Percentiles rank a stretch among this genome's conserved stretches.
Conservation (phyloP, 345 rosid species). For the Lenwebbia sp. region DNA sequence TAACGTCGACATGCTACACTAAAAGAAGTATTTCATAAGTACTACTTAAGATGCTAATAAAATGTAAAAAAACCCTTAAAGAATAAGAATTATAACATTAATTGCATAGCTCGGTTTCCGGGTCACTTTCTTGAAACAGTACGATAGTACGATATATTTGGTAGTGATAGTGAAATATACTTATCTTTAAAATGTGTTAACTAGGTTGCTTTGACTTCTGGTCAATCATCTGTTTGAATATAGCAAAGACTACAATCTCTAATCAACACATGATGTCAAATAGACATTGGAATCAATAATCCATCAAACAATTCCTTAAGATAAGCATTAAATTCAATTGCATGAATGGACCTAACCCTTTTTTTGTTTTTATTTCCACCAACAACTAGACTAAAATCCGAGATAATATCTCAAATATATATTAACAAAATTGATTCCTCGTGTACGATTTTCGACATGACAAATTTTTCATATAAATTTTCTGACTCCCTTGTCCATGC, state of each 20-base stretch:
- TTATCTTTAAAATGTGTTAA: neutral
- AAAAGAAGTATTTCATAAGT: neutral
- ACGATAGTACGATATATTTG: neutral
- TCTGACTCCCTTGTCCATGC: neutral
- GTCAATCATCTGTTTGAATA: neutral
- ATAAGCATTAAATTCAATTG: neutral
- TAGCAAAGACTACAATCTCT: neutral
- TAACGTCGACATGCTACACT: neutral
- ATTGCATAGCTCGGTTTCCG: neutral
- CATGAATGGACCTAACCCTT: neutral
- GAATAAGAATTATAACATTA: neutral
- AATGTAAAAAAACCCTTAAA: neutral
- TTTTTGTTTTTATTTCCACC: neutral
- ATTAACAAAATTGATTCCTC: neutral
- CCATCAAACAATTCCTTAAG: neutral
- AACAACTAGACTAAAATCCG: neutral
- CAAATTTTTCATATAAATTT: neutral
- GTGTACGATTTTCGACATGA: neutral
- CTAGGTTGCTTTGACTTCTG: neutral
- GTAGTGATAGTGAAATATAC: neutral
- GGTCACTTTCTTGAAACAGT: neutral
- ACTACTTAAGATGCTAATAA: neutral
- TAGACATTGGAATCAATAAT: neutral
- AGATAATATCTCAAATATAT: neutral
- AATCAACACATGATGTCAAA: neutral